Base-by-base conservation (phyloP, 345 rosid genomes). In the Gossypium stocksii region DNA sequence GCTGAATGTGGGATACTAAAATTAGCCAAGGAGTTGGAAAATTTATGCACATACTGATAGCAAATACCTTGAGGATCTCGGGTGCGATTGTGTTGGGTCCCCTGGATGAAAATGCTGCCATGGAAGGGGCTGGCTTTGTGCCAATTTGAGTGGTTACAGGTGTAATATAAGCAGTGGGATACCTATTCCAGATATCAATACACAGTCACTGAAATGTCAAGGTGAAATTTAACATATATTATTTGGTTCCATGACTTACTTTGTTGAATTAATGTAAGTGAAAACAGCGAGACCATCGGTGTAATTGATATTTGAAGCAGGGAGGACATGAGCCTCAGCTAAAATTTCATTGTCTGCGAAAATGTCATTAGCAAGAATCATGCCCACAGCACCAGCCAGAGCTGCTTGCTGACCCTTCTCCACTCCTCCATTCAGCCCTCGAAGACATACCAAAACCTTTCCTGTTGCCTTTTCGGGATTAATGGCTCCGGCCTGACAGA, bases 81-180 rank as follows among this genome's bases (percentile, higher is more conserved):
- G 97, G 88, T 16, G 83, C 86, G 16, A 91, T 69, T 1, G 49
- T 69, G 78, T 83, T 94, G 0, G 97, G 98, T 51, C 98, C 98
- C 9, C 76, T 82, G 0, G 98, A 93, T 46, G 98, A 93, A 79
- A 93, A 93, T 0, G 89, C 79, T 34, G 97, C 97, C 97, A 91
- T 85, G 54, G 81, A 52, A 6, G 98, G 97, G 1, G 96, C 86
- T 46, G 92, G 96, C 74, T 83, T 87, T 48, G 64, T 66, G 4
- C 83, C 86, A 15, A 87, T 14, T 70, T 49, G 41, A 15, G 90
- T 80, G 25, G 78, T 74, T 52, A 87, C 70, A 20, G 78, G 81
- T 2, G 89, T 78, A 58, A 94, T 83, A 56, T 81, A 87, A 20
- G 85, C 97, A 76, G 71, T 53, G 0, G 97, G 94, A n/a, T 63